Conservation (phyloP, 352 stramenopile genomes). For the Pythium oligandrum region DNA sequence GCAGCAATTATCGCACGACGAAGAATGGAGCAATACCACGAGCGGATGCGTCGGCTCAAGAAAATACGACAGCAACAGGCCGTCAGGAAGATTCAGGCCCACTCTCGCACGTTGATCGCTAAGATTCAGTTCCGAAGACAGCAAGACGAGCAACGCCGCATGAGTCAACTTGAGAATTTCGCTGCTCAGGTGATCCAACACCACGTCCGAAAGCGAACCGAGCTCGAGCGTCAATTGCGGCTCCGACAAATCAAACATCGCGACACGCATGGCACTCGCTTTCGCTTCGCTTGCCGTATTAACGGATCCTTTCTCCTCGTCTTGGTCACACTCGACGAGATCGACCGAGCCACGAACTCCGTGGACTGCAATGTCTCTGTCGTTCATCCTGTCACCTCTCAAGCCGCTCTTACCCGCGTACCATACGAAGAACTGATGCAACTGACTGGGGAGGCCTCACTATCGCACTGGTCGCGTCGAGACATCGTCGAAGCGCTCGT, state of each 20-base stretch:
- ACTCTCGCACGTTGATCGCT: background rate
- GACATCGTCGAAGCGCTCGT: conserved; percentile 20
- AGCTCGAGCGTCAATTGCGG: conserved; percentile 6
- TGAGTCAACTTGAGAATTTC: conserved; percentile 17
- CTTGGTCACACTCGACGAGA: conserved; percentile 19
- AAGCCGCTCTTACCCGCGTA: conserved; percentile 19
- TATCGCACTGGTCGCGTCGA: conserved; percentile 4
- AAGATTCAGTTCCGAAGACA: background rate
- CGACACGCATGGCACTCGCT: conserved; percentile 14
- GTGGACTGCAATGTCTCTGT: conserved; percentile 21
- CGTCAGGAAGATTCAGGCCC: conserved; percentile 7
- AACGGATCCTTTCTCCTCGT: conserved; percentile 23
- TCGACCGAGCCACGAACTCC: conserved; percentile 17
- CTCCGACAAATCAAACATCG: conserved; percentile 1
- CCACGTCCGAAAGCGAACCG: conserved; percentile 9
- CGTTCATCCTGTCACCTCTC: conserved; percentile 15
- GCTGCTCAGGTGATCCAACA: conserved; percentile 28
- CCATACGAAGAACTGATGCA: conserved; percentile 10
- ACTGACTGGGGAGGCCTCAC: background rate
- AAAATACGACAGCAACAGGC: conserved; percentile 8
- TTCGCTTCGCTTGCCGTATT: conserved; percentile 21
- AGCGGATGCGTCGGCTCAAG: background rate
- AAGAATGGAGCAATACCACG: conserved; percentile 12
- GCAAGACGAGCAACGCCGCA: conserved; percentile 1
- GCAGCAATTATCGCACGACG: conserved; percentile 3